These are phyloP conservation scores for Colletotrichum limetticola DNA, from an alignment of 2,329 filamentous ascomycete species.

Conservation along the genomic window DNA sequence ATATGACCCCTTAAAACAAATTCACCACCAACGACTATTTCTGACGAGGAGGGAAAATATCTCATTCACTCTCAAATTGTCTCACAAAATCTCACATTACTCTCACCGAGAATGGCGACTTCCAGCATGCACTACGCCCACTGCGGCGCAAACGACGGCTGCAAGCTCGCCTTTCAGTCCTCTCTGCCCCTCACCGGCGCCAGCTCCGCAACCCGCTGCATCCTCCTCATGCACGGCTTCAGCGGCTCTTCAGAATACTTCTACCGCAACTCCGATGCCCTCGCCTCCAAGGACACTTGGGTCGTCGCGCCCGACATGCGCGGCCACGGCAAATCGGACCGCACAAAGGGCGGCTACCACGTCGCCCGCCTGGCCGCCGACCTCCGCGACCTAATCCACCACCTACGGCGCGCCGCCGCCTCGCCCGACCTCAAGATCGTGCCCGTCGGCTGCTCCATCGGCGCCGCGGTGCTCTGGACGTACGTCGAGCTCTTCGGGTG, in stretches of 20 bases:
- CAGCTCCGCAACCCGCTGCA: slow-evolving; percentile 36
- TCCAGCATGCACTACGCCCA: slow-evolving; percentile 44
- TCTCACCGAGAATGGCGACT: slow-evolving; percentile 1
- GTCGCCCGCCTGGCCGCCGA: slow-evolving; percentile 53
- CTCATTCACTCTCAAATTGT: not conserved
- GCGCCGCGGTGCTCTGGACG: slow-evolving; percentile 53
- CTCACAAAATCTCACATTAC: not conserved
- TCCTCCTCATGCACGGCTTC: slow-evolving; percentile 54
- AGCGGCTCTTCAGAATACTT: slow-evolving; percentile 53
- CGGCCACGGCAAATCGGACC: slow-evolving; percentile 49
- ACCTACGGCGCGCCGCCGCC: slow-evolving; percentile 37
- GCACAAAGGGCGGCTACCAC: slow-evolving; percentile 48
- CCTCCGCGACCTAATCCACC: slow-evolving; percentile 44
- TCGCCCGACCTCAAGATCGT: slow-evolving; percentile 38
- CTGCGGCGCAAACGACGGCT: slow-evolving; percentile 45
- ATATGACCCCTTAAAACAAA: not conserved
- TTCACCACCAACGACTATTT: not conserved
- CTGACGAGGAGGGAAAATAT: not conserved
- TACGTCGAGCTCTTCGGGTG: slow-evolving; percentile 51
- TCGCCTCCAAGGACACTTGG: slow-evolving; percentile 44
- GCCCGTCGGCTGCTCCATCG: slow-evolving; percentile 52
- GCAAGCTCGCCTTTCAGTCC: slow-evolving; percentile 47
- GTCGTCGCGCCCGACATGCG: slow-evolving; percentile 52
- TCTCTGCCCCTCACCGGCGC: slow-evolving; percentile 42
- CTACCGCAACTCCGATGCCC: slow-evolving; percentile 44